Base-by-base conservation (phyloP, 83 land plant species). In the Picea mariana region DNA sequence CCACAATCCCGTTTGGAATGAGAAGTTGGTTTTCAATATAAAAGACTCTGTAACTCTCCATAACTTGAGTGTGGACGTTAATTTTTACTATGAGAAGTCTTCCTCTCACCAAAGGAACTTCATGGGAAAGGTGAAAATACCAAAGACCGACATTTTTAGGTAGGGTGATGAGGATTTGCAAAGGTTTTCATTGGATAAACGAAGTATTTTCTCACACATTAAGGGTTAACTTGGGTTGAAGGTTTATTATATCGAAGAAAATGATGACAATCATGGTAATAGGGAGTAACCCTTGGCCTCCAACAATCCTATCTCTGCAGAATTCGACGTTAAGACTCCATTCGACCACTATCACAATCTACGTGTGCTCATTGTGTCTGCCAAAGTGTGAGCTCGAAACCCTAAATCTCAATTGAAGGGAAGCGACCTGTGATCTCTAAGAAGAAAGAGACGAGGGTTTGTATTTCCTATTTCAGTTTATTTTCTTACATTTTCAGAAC, bases 181-280 rank as follows among this genome's bases (percentile, higher is more conserved):
- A 24, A 81, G 89, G 5, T 92, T 81, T 87, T 91, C 95, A 9
- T 85, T 94, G 64, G 92, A 94, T n/a, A 90, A 94, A 77, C 81
- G 93, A 2, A 87, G 90, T 60, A 66, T 87, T 12, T 92, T 92
- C 67, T 89, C 93, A 9, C 67, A 87, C 23, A 78, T 94, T 26
- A 82, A 83, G 21, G 97, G 97, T 21, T 95, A 94, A 24, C 82
- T 94, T 20, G 87, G 82, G 6, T 75, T 94, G 44, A 95, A 91
- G 79, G 23, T 91, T 20, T 93, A 90, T 69, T 62, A 82, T 7
- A 67, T 64, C 2, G 90, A 89, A 24, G 81, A 90, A 6, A 79
- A 62, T 3, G 68, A 9, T 66, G 68, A 26, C 0, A 11, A 11
- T 15, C 23, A 15, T 7, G 47, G 27, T 13, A 88, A 87, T 52